Evolutionary conservation across 805 yeast genomes (phyloP).

Genomic region (Ascoidea rubescens): DNA sequence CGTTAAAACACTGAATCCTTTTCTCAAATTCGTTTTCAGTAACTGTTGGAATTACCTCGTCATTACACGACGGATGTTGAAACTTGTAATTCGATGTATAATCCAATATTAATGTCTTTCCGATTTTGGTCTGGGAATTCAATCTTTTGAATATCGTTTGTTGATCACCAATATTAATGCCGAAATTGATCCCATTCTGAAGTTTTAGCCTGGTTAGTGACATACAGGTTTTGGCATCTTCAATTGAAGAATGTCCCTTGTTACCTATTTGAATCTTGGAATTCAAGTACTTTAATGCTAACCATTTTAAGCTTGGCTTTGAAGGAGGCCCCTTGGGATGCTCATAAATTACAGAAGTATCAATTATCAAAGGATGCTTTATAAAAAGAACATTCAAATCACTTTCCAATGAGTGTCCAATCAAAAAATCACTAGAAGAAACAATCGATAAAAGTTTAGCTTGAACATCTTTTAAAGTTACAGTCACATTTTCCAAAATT

Average conservation of each 20-base stretch:
- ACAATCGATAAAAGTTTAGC: slow-evolving; percentile 32
- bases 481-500: slow-evolving; percentile 43
- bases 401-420: slow-evolving; percentile 85
- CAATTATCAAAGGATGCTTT: slow-evolving; percentile 63
- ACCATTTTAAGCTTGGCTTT: slow-evolving; percentile 62
- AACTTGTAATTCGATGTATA: slow-evolving; percentile 15
- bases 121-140: slow-evolving; percentile 13
- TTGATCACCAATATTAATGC: slow-evolving; percentile 27
- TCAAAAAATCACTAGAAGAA: slow-evolving; percentile 46
- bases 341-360: slow-evolving; percentile 65
- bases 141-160: slow-evolving; percentile 28
- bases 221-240: slow-evolving; percentile 72
- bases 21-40: slow-evolving; percentile 15
- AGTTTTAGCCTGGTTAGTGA: slow-evolving; percentile 63
- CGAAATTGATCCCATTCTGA: slow-evolving; percentile 51
- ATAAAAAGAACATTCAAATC: slow-evolving; percentile 63
- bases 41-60: not conserved
- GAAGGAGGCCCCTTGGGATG: slow-evolving; percentile 77
- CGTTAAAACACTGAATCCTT: slow-evolving; percentile 34
- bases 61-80: slow-evolving; percentile 2
- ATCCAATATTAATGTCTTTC: slow-evolving; percentile 12
- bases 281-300: slow-evolving; percentile 43
- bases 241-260: slow-evolving; percentile 73
- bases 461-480: slow-evolving; percentile 58
- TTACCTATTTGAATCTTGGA: slow-evolving; percentile 45